Evolutionary conservation across 1,139 yeast genomes (phyloP).

Genomic region (Yamadazyma sp.): DNA sequence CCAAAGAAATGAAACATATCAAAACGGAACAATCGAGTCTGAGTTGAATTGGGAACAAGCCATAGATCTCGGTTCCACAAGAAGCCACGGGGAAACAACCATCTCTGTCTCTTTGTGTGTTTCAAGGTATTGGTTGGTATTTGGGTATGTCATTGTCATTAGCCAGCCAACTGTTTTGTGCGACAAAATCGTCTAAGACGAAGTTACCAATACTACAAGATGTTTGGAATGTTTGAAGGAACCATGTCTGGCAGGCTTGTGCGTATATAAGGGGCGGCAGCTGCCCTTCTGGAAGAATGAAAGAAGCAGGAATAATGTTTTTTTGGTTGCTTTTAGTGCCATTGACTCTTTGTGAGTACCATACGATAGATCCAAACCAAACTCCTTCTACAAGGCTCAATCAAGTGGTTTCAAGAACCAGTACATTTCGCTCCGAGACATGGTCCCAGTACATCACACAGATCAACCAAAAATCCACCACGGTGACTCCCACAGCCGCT

Average conservation of each 20-base stretch:
- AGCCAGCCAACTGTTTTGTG: conserved; percentile 5
- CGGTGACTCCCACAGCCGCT: background rate
- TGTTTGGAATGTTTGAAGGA: background rate
- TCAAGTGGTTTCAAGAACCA: conserved; percentile 1
- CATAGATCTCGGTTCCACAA: too few relatives aligned
- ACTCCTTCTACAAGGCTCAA: conserved; percentile 1
- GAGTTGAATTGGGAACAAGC: too few relatives aligned
- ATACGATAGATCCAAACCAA: conserved; percentile 4
- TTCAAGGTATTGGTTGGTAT: too few relatives aligned
- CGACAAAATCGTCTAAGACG: background rate
- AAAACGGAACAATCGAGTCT: too few relatives aligned
- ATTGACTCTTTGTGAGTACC: conserved; percentile 1
- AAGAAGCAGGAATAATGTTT: background rate
- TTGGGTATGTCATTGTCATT: background rate
- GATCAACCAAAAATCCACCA: conserved; percentile 1
- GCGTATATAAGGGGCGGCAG: background rate
- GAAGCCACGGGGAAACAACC: too few relatives aligned
- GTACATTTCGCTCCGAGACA: conserved; percentile 2
- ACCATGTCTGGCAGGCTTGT: too few relatives aligned
- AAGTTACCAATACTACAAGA: conserved; percentile 1
- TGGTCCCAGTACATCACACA: conserved; percentile 3
- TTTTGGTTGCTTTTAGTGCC: background rate
- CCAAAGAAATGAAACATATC: background rate
- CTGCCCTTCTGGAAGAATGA: background rate
- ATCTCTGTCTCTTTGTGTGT: too few relatives aligned